Evolutionary conservation across 768 basidiomycete genomes (phyloP), one percentile per base, ranked within the genome.

Genomic region (Sistotremastrum niveocremeum): DNA sequence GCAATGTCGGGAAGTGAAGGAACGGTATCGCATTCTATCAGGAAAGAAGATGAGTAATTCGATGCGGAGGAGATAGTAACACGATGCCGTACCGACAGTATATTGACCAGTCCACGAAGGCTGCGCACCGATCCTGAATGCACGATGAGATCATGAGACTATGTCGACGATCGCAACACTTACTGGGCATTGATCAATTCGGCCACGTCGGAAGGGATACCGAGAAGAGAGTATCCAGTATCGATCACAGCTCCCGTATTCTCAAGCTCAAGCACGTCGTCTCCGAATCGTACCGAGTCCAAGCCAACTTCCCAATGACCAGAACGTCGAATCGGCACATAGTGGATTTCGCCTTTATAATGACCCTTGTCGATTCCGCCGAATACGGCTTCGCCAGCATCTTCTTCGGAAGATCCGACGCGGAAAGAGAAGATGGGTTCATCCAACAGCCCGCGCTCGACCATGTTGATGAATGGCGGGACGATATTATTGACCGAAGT

Each of bases 221-320:
- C 94, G 55, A 98, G 97, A 49, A 97, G 71, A 5, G 89, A 93
- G 36, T 94, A 95, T 45, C 86, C 86, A n/a, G 87, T 90, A 56
- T 90, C 87, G 49, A 90, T 90, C 37, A 87, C 87, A 55, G 88
- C 87, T 39, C 93, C 93, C 46, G 95, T 94, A 67, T 80, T 83
- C 53, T 94, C 88, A 9, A 98, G 74, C 52, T 97, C 89, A 40
- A 98, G 74, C 37, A 70, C 75, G 41, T 98, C 94, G 39, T 80
- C 70, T 41, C 93, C 95, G 46, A 99, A 93, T 3, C 66, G 55
- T 50, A 99, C 71, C 61, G 81, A 80, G 66, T 87, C 72, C 30
- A 99, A 81, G 61, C 94, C 90, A 41, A 98, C 89, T 64, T 98
- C 94, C 93, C 93, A 95, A 66, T 95, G 97, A 4, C 89, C 95